Percentiles rank a stretch among this genome's conserved stretches.
phyloP scores from a whole-genome alignment of 768 basidiomycete species.

The Calvatia gigantea region DNA sequence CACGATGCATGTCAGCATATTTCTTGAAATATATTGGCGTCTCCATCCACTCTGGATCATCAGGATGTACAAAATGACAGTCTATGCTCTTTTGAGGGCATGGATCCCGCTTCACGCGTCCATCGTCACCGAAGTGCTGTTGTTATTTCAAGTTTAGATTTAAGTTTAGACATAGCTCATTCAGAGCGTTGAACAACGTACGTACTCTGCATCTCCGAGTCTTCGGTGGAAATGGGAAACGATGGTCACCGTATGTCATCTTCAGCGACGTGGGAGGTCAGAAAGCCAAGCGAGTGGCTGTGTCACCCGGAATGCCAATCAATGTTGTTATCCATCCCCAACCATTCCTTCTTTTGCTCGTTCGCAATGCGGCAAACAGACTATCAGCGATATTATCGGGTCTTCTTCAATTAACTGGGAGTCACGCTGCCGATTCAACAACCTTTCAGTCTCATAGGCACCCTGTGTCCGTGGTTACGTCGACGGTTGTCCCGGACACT shows the following conservation, averaged over 20 bases:
- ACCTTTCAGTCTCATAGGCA: too few relatives aligned
- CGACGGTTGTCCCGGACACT: too few relatives aligned
- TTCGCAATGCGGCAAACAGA: too few relatives aligned
- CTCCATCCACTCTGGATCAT: constrained; percentile 11
- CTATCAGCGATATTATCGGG: too few relatives aligned
- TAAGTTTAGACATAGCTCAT: not conserved
- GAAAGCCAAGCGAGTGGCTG: not conserved
- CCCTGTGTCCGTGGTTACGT: too few relatives aligned
- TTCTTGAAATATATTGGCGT: not conserved
- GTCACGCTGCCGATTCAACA: too few relatives aligned
- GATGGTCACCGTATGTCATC: not conserved
- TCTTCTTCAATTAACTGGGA: too few relatives aligned
- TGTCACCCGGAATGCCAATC: too few relatives aligned
- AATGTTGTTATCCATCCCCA: too few relatives aligned
- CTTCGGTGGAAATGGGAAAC: constrained; percentile 3
- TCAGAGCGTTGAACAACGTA: not conserved
- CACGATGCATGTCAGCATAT: not conserved
- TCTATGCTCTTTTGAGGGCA: not conserved
- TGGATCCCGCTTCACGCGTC: not conserved
- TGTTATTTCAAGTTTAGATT: not conserved
- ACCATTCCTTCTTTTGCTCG: too few relatives aligned
- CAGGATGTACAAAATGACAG: constrained; percentile 18
- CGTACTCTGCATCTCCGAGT: constrained; percentile 7
- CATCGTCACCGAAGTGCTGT: constrained; percentile 13
- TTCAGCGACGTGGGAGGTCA: too few relatives aligned